Base-by-base conservation (phyloP, 2,329 filamentous ascomycete species). In the Colletotrichum somersetense region DNA sequence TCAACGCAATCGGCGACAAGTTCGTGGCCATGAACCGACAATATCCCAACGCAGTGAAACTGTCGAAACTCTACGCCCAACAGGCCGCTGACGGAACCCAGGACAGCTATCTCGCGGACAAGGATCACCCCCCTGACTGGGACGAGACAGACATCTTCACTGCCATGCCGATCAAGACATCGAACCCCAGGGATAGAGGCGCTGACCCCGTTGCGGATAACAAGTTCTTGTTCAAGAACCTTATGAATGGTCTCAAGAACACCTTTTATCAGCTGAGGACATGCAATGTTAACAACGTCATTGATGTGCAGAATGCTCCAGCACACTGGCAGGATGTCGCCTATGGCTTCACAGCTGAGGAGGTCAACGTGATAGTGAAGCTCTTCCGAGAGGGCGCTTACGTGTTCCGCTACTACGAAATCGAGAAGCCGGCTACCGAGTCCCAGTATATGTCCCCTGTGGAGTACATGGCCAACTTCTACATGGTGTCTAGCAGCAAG, bases 1-100 rank as follows among this genome's bases (percentile, higher is more conserved):
- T 99, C 68, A 97, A 98, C 81, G 96, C 97, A 12, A 98, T 99
- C 76, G 96, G 94, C 61, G 96, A 99, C 79, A 99, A 99, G 80
- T 98, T 99, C 79, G 95, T 95, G 1, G 91, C 95, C 2, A 99
- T 99, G 96, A 99, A 99, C 79, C 89, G 94, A 68, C 95, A 98
- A 80, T 98, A 97, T 79, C 89, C 92, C 48, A 99, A 99, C 81
- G 95, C 96, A 20, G 93, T 97, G 57, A 99, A 98, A 83, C 87
- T 97, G 6, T 97, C 95, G 16, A 93, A 92, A 77, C 88, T 91
- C 59, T 93, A 93, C 78, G 89, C 88, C 18, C 89, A 92, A 74
- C 92, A 94, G 70, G 90, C 93, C 74, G 88, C 90, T 2, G 87
- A 88, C 12, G 83, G 82, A 42, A 80, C 86, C 0, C 84, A 89